These are phyloP conservation scores for Kazachstania viticola DNA, from an alignment of 805 yeast species.

Conservation along the genomic window DNA sequence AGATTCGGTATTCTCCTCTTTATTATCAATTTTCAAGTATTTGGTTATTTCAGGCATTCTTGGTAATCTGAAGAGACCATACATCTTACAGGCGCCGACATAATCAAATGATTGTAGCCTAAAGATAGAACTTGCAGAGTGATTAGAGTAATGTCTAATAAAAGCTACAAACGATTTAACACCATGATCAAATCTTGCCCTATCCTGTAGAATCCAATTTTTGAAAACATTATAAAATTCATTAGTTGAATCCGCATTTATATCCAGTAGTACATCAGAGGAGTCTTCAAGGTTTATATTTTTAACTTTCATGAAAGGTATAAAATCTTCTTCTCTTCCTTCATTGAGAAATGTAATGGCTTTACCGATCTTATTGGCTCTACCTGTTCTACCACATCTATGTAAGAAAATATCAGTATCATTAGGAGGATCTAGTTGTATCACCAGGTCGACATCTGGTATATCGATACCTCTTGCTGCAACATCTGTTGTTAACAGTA, in stretches of 20 bases:
- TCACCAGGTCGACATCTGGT: constrained; percentile 85
- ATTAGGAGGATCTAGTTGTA: constrained; percentile 92
- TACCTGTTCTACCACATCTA: constrained; percentile 89
- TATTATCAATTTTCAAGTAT: constrained; percentile 33
- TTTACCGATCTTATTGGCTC: constrained; percentile 77
- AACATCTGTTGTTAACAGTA: constrained; percentile 90
- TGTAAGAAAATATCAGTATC: constrained; percentile 88
- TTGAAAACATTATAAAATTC: constrained; percentile 24
- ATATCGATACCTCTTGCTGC: constrained; percentile 96
- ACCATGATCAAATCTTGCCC: constrained; percentile 75
- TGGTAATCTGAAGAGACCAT: constrained; percentile 76
- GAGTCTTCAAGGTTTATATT: constrained; percentile 39
- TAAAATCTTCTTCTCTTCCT: constrained; percentile 72
- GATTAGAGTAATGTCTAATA: constrained; percentile 75
- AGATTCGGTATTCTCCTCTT: constrained; percentile 35
- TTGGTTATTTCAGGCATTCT: constrained; percentile 82
- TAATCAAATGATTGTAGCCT: constrained; percentile 62
- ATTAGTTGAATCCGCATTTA: constrained; percentile 2
- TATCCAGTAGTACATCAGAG: background rate
- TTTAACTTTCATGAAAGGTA: constrained; percentile 69
- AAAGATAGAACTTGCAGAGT: constrained; percentile 79
- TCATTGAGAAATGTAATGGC: constrained; percentile 64
- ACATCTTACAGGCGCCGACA: constrained; percentile 57
- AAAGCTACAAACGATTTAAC: constrained; percentile 74
- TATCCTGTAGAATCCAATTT: constrained; percentile 56